A percentile compares a stretch with the other conserved stretches of the same genome.
These are phyloP conservation scores for Fraxinus angustifolia DNA, from an alignment of 305 asterid genomes.

Conservation along the genomic window DNA sequence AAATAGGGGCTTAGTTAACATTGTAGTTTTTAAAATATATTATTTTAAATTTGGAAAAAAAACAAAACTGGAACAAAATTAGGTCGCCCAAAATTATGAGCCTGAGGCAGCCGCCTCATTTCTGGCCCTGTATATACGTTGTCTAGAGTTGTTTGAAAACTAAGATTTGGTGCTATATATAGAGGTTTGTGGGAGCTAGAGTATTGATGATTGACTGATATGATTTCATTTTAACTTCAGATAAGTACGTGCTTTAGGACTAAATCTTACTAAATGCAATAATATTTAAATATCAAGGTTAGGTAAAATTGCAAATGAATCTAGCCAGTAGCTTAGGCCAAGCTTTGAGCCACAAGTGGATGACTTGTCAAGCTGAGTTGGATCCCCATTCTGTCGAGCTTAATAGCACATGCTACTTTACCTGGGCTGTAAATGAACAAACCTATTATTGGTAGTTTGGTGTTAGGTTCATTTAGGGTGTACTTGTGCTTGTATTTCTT, in stretches of 20 bases:
- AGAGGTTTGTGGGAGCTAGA: background rate
- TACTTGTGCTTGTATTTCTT: background rate
- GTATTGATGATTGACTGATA: background rate
- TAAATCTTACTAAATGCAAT: background rate
- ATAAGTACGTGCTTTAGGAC: background rate
- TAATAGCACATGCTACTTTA: background rate
- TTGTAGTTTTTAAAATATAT: background rate
- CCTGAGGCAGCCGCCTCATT: background rate
- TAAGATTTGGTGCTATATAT: background rate
- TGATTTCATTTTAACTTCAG: background rate
- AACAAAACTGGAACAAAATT: background rate
- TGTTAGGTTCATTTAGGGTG: background rate
- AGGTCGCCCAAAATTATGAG: background rate
- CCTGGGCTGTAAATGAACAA: background rate
- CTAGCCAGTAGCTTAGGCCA: background rate
- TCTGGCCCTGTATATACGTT: background rate
- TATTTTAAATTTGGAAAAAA: too few relatives aligned
- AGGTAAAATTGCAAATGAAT: background rate
- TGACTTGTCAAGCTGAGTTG: background rate
- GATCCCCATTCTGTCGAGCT: background rate
- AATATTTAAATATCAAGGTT: background rate
- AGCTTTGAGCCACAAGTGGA: background rate
- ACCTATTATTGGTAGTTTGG: background rate
- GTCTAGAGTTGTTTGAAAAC: background rate
- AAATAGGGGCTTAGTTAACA: background rate